Base-by-base conservation (phyloP, 805 yeast species). In the Pichia cephalocereana region DNA sequence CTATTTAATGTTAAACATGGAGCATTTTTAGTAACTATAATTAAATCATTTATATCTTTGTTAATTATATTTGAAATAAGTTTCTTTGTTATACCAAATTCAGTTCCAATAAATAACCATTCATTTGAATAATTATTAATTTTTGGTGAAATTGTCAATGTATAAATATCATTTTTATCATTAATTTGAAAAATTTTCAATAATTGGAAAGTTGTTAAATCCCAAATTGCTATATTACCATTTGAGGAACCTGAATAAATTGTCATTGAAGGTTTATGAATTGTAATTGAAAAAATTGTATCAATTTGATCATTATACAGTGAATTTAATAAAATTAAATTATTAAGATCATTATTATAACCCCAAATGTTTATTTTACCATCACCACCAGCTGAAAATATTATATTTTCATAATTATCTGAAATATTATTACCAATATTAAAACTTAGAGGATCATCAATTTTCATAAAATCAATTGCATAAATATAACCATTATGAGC, bases 401-500 rank as follows among this genome's bases (percentile, higher is more conserved):
- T 59, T 10, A 68, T 62, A 38, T 73, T 75, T 6, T 64, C 51
- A 40, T 46, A 57, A n/a, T 53, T 55, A 19, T 60, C 64, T 2
- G 63, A 55, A 8, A 56, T 55, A n/a, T 54, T 49, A 37, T 55
- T 57, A 18, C 59, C 61, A 41, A 63, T 32, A 11, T 55, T 49
- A 6, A 52, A 51, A 19, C 45, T 53, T 19, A 48, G 39, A 4
- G 57, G 60, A 28, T 61, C 54, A 10, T 50, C 44, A 40, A 57
- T 53, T 10, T 49, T 50, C 19, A 71, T 52, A 23, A 61, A 54
- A 27, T 70, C 68, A 76, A 86, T 77, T 40, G 89, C 74, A 63
- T 90, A 89, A 12, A 91, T 81, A 56, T 86, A 91, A 15, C 98
- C 96, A 59, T 86, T 80, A 62, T 91, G 99, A 3, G 99, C 97